Base-by-base conservation (phyloP, 805 yeast genomes). In the Candida corydali region DNA sequence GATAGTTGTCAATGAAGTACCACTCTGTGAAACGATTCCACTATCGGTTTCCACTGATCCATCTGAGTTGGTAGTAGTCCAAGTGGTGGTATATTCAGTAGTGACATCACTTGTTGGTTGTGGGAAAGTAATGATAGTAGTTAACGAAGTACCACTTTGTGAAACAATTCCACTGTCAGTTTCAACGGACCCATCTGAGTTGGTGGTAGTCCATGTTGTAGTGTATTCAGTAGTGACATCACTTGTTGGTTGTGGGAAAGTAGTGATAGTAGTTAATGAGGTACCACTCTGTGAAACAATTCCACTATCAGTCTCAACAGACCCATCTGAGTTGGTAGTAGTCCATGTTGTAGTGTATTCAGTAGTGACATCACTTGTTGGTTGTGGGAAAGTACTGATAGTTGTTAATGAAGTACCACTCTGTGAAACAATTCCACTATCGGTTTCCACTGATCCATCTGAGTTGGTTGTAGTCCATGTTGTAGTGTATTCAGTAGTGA, bases 81-180 rank as follows among this genome's bases (percentile, higher is more conserved):
- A 34, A 5, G 33, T 30, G 6, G 33, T 30, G n/a, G 28, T 25
- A 12, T 7, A 18, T 19, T 29, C 32, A 7, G 28, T 12, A 12
- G 5, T 26, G 3, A 9, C 26, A 7, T 11, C 5, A 19, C 22
- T 9, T 6, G 29, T 3, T n/a, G 37, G 10, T 4, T 17, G 14
- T 11, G 29, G 23, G 34, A 36, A 29, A 5, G 39, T 36, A 12
- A 24, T 12, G 3, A 36, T 9, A 10, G 34, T 36, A 12, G 34
- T 24, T 8, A 26, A 30, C 10, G 20, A 29, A 14, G 34, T 19
- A 14, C 33, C 38, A 30, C 22, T n/a, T 17, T 29, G 18, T 10
- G 38, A 35, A 26, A 37, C 51, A 19, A 49, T 45, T 14, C 50
- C 41, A 11, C 40, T 29, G 8, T 38, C 39, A 17, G 52, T 49